These are phyloP conservation scores for Diaporthe vexans DNA, from an alignment of 2,329 filamentous ascomycete species.

Conservation along the genomic window DNA sequence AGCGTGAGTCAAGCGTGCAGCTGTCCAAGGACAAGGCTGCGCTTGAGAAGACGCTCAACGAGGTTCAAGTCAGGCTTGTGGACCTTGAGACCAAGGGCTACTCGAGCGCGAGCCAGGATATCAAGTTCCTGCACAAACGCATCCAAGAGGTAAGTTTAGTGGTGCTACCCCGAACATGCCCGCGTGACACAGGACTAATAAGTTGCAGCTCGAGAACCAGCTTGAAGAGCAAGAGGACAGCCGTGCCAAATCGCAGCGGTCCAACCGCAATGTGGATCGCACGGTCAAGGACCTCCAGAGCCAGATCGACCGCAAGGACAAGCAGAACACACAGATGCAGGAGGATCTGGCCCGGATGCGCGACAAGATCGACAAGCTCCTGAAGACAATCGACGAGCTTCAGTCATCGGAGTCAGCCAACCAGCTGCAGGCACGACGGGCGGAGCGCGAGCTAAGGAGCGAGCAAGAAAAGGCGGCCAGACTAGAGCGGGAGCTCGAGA, in stretches of 20 bases:
- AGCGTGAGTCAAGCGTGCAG: slow-evolving; percentile 84
- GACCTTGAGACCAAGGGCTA: slow-evolving; percentile 98
- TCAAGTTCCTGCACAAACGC: slow-evolving; percentile 92
- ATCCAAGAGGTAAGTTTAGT: slow-evolving; percentile 85
- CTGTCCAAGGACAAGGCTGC: slow-evolving; percentile 91
- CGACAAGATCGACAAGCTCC: slow-evolving; percentile 91
- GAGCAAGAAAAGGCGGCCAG: slow-evolving; percentile 85
- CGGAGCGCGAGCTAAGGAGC: slow-evolving; percentile 90
- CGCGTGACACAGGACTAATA: slow-evolving; percentile 46
- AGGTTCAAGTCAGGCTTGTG: slow-evolving; percentile 89
- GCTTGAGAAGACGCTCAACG: slow-evolving; percentile 90
- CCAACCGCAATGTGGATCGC: slow-evolving; percentile 92
- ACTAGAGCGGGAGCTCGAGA: slow-evolving; percentile 90
- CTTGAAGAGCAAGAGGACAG: slow-evolving; percentile 86
- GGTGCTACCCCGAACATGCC: background rate
- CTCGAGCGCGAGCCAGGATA: slow-evolving; percentile 92
- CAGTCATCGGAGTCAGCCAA: slow-evolving; percentile 87
- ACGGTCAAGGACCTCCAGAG: slow-evolving; percentile 92
- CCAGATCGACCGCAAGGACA: slow-evolving; percentile 94
- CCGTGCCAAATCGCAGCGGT: slow-evolving; percentile 85
- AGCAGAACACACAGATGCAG: slow-evolving; percentile 82
- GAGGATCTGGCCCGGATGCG: slow-evolving; percentile 89
- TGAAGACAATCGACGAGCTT: slow-evolving; percentile 93
- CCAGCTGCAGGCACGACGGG: slow-evolving; percentile 85
- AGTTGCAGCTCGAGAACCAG: slow-evolving; percentile 82